Percentiles rank a stretch among this genome's conserved stretches.
These are phyloP conservation scores for Elsinoe batatas DNA, from an alignment of 2,329 filamentous ascomycete genomes.

Conservation along the genomic window DNA sequence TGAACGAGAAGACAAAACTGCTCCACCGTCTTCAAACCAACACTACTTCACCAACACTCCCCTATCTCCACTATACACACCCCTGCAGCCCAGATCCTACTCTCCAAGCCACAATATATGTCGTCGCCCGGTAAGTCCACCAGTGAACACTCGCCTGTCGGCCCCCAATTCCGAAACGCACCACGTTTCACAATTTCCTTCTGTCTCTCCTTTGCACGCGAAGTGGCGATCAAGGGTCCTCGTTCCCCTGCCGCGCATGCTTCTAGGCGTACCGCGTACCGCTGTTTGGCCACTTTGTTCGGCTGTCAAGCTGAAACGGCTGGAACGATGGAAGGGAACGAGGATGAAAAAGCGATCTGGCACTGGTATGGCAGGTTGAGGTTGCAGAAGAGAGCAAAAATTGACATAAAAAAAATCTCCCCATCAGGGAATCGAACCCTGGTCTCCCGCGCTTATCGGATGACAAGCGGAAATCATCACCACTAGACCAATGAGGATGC, in stretches of 20 bases:
- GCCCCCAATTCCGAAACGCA: neutral
- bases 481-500: slow-evolving; percentile 25
- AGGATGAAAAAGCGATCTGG: no score
- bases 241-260: neutral
- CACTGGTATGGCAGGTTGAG: no score
- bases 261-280: slow-evolving; percentile 1
- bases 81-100: neutral
- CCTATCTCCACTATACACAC: neutral
- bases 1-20: neutral
- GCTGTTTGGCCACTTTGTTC: neutral
- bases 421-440: slow-evolving; percentile 15
- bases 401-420: slow-evolving; percentile 4
- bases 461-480: slow-evolving; percentile 31
- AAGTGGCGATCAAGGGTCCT: no score
- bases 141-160: neutral
- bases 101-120: no score
- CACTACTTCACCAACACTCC: neutral
- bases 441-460: slow-evolving; percentile 13
- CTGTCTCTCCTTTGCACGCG: no score
- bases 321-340: neutral
- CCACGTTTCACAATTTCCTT: neutral
- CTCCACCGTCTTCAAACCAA: neutral
- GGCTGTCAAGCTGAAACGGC: neutral
- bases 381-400: neutral
- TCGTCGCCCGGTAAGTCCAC: no score